Conservation (phyloP, 164 flowering plant species). For the Berberis thunbergii region DNA sequence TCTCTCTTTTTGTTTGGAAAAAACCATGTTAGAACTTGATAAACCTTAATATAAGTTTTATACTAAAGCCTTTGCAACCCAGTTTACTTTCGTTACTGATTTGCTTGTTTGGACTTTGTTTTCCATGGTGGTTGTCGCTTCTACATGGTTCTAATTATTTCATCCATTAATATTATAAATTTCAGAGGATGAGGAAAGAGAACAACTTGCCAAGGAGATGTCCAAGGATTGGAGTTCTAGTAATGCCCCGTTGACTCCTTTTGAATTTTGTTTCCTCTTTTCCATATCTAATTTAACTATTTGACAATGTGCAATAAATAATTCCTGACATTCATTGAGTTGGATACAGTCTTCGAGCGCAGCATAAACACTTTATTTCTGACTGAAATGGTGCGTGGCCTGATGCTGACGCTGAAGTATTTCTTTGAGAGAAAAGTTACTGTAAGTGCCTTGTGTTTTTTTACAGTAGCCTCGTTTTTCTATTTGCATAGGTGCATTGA, state of each 20-base stretch:
- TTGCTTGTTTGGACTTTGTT: no score
- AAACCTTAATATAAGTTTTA: no score
- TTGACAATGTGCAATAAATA: background rate
- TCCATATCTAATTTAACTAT: background rate
- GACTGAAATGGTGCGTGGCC: conserved; percentile 95
- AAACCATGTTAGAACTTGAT: no score
- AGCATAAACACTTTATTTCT: conserved; percentile 88
- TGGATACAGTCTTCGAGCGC: conserved; percentile 73
- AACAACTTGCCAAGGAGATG: conserved; percentile 83
- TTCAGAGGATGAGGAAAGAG: conserved; percentile 84
- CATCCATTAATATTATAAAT: no score
- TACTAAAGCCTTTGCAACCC: no score
- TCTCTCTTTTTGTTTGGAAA: no score
- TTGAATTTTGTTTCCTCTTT: background rate
- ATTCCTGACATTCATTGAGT: conserved; percentile 11
- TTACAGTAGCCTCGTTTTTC: background rate
- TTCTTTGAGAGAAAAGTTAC: conserved; percentile 93
- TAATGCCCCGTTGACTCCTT: conserved; percentile 14
- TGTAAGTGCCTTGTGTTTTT: conserved; percentile 40
- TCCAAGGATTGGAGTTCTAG: conserved; percentile 94
- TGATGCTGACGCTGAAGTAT: conserved; percentile 81
- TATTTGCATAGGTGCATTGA: background rate
- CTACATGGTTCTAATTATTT: no score
- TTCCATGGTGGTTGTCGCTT: no score
- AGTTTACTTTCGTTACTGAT: no score